phyloP scores from a whole-genome alignment of 2,329 filamentous ascomycete species.

The Colletotrichum viniferum region DNA sequence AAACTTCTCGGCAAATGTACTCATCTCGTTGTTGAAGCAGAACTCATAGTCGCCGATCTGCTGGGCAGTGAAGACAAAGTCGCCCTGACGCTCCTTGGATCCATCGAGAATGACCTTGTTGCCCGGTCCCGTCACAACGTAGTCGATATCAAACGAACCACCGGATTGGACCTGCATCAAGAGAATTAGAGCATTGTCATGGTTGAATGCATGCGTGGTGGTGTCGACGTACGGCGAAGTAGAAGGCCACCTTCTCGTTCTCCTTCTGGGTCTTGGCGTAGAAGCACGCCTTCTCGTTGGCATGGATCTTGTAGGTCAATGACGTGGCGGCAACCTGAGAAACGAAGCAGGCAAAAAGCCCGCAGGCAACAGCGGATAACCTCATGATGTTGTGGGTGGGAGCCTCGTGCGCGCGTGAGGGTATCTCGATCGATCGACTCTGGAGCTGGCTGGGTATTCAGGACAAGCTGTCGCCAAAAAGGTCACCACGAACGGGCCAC shows the following conservation, averaged over 20 bases:
- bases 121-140: constrained; percentile 81
- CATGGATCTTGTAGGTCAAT: constrained; percentile 87
- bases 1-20: constrained; percentile 94
- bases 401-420: constrained; percentile 15
- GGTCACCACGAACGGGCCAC: constrained; percentile 21
- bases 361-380: constrained; percentile 62
- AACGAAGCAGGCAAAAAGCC: constrained; percentile 73
- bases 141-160: constrained; percentile 97
- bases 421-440: constrained; percentile 3
- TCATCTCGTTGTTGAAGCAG: constrained; percentile 99
- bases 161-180: constrained; percentile 86
- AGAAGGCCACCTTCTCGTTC: constrained; percentile 93
- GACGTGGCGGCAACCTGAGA: constrained; percentile 83
- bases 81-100: constrained; percentile 90
- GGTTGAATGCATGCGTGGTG: background rate
- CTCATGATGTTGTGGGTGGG: constrained; percentile 60
- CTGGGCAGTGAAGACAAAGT: constrained; percentile 96
- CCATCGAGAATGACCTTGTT: constrained; percentile 84
- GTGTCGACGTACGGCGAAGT: constrained; percentile 81
- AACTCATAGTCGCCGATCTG: constrained; percentile 90
- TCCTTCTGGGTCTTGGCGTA: constrained; percentile 78
- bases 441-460: constrained; percentile 20
- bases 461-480: constrained; percentile 30
- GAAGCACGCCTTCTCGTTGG: constrained; percentile 97
- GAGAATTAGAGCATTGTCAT: background rate